Conservation (phyloP, 2,329 filamentous ascomycete species). For the Rutstroemia sydowiana region DNA sequence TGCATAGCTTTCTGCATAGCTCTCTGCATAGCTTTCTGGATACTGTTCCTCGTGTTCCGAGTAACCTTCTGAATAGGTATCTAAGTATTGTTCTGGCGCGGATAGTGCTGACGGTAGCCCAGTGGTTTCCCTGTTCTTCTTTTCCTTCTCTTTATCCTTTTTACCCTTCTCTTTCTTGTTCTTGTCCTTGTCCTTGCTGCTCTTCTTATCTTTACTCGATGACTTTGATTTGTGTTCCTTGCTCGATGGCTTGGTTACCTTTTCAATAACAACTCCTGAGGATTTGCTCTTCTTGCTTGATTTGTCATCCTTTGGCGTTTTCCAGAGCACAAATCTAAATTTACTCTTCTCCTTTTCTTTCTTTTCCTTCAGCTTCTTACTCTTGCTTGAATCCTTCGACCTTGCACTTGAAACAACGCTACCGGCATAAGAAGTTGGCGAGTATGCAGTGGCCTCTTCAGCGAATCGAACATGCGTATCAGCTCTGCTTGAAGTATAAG, state of each 20-base stretch:
- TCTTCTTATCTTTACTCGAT: constrained; percentile 1
- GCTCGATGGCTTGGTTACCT: constrained; percentile 13
- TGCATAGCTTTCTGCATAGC: no score
- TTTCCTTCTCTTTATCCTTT: constrained; percentile 7
- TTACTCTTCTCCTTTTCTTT: neutral
- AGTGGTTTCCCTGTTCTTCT: neutral
- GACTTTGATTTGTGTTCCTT: constrained; percentile 9
- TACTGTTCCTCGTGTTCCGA: neutral
- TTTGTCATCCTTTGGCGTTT: constrained; percentile 2
- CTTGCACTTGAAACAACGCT: constrained; percentile 1
- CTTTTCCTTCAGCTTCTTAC: constrained; percentile 2
- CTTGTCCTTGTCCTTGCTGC: constrained; percentile 9
- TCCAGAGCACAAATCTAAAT: neutral
- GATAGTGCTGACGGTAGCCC: neutral
- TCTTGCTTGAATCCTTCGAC: constrained; percentile 3
- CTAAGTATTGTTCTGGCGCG: neutral
- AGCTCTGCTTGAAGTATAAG: neutral
- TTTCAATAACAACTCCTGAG: constrained; percentile 5
- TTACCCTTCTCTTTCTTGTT: constrained; percentile 14
- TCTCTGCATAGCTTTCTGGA: no score
- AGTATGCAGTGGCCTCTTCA: constrained; percentile 5
- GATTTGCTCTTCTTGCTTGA: constrained; percentile 13
- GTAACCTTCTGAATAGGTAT: neutral
- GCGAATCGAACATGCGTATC: constrained; percentile 15
- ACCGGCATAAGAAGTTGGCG: constrained; percentile 6